Percentiles rank a stretch among this genome's conserved stretches.
phyloP scores from a whole-genome alignment of 352 stramenopile species.

The Saprolegnia parasitica region DNA sequence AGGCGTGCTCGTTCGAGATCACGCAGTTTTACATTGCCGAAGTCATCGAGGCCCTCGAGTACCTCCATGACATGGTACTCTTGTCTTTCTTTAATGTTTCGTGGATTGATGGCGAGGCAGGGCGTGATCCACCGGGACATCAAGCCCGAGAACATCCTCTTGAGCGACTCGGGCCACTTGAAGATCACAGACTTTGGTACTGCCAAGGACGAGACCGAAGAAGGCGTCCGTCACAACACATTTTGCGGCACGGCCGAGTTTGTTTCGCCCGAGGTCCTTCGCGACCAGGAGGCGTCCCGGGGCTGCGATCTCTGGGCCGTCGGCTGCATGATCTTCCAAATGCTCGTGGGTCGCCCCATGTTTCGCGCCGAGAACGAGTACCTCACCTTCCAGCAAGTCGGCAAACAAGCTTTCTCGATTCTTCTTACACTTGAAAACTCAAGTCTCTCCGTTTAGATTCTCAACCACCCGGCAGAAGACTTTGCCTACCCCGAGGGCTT shows the following conservation, averaged over 20 bases:
- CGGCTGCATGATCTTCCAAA: slow-evolving; percentile 84
- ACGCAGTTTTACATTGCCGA: slow-evolving; percentile 92
- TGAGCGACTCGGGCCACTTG: slow-evolving; percentile 76
- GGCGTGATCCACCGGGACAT: slow-evolving; percentile 96
- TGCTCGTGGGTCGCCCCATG: slow-evolving; percentile 35
- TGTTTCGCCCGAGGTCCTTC: slow-evolving; percentile 87
- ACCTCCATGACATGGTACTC: slow-evolving; percentile 88
- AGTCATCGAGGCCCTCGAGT: slow-evolving; percentile 90
- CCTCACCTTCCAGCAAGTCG: slow-evolving; percentile 37
- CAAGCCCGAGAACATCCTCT: slow-evolving; percentile 87
- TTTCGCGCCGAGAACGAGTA: slow-evolving; percentile 44
- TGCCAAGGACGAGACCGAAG: slow-evolving; percentile 64
- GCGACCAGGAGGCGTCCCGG: slow-evolving; percentile 70
- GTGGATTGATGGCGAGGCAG: slow-evolving; percentile 34
- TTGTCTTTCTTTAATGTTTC: neutral
- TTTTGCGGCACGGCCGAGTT: slow-evolving; percentile 90
- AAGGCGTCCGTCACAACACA: slow-evolving; percentile 43
- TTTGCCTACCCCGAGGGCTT: slow-evolving; percentile 71
- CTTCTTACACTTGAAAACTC: too few species aligned
- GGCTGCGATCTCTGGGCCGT: slow-evolving; percentile 88
- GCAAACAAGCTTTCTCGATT: too few species aligned
- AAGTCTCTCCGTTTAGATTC: slow-evolving; percentile 31
- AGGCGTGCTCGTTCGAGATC: slow-evolving; percentile 62
- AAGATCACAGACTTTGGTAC: slow-evolving; percentile 90
- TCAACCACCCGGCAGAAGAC: slow-evolving; percentile 70